phyloP scores from a whole-genome alignment of 2,329 filamentous ascomycete species.

The Fusarium buxicola region DNA sequence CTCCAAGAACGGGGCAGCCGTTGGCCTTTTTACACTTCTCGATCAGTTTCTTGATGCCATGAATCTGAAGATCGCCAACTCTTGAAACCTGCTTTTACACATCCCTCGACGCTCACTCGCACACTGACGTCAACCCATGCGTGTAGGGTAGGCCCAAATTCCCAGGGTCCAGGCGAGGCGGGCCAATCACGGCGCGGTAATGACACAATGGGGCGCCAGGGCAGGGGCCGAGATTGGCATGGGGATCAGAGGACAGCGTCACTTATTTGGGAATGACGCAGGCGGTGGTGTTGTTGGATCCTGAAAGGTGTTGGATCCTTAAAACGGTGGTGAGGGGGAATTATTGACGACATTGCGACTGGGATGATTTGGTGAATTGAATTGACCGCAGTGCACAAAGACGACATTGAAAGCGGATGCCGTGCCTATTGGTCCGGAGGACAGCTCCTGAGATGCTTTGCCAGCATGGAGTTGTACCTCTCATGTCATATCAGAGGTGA shows the following conservation, averaged over 20 bases:
- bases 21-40: constrained; percentile 33
- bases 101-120: neutral
- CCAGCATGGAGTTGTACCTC: neutral
- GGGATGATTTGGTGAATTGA: neutral
- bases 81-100: constrained; percentile 35
- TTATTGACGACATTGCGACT: constrained; percentile 4
- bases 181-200: constrained; percentile 24
- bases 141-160: constrained; percentile 7
- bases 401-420: neutral
- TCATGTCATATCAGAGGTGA: constrained; percentile 14
- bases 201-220: constrained; percentile 20
- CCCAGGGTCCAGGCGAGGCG: constrained; percentile 12
- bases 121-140: constrained; percentile 33
- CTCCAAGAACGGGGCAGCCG: constrained; percentile 22
- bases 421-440: constrained; percentile 6
- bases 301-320: no score
- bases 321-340: neutral
- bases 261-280: constrained; percentile 23
- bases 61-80: constrained; percentile 14
- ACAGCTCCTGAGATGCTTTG: neutral
- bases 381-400: neutral
- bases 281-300: neutral
- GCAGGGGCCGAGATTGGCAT: neutral
- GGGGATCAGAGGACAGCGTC: constrained; percentile 19
- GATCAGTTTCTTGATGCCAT: neutral